These are phyloP conservation scores for Cryphonectria japonica DNA, from an alignment of 2,329 filamentous ascomycete genomes.

Conservation along the genomic window DNA sequence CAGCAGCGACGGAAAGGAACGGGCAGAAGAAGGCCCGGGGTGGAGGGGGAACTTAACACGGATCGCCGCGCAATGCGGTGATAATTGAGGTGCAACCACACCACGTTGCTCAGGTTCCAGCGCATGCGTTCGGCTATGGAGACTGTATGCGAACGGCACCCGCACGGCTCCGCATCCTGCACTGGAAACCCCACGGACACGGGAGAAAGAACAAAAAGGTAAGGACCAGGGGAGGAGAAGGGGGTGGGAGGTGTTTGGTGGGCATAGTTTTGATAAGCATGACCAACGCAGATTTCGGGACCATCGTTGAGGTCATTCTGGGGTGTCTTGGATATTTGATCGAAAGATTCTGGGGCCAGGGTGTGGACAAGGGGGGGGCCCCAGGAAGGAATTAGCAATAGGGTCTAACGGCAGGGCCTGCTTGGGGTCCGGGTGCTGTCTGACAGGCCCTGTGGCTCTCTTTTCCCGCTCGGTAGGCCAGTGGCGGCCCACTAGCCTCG, in stretches of 20 bases:
- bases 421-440: background rate
- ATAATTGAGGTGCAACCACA: slow-evolving; percentile 6
- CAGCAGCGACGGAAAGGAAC: background rate
- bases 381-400: background rate
- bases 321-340: slow-evolving; percentile 10
- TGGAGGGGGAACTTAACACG: background rate
- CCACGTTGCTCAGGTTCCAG: slow-evolving; percentile 6
- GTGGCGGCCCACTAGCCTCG: background rate
- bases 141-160: background rate
- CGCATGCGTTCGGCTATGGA: background rate
- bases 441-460: background rate
- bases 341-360: slow-evolving; percentile 12
- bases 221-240: background rate
- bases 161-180: background rate
- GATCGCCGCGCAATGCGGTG: slow-evolving; percentile 5
- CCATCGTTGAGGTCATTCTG: slow-evolving; percentile 20
- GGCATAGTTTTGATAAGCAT: slow-evolving; percentile 1
- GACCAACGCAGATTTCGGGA: background rate
- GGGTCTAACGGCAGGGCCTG: background rate
- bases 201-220: background rate
- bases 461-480: too few relatives aligned
- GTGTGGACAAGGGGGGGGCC: background rate
- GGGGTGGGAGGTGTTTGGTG: background rate
- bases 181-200: background rate
- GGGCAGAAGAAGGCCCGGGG: background rate